Percentiles rank a stretch among this genome's conserved stretches.
Evolutionary conservation across 169 alveolate species (phyloP).

Genomic region (Plasmodium sp.): DNA sequence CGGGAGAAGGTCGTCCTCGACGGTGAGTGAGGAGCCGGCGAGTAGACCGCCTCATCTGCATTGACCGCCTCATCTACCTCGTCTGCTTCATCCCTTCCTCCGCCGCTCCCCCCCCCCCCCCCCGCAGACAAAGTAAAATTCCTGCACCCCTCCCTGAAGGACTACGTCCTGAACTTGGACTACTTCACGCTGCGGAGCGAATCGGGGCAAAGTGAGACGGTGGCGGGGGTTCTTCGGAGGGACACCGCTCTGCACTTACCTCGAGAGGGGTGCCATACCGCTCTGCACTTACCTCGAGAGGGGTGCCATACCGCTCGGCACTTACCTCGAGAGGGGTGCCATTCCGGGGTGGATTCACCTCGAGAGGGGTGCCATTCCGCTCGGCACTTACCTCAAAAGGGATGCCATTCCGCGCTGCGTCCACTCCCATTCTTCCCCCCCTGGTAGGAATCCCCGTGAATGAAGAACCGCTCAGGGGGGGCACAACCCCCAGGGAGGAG

Average conservation of each 20-base stretch:
- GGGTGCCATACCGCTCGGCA: background rate
- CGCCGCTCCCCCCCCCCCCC: background rate
- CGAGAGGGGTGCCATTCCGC: background rate
- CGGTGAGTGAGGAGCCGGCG: background rate
- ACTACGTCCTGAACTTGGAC: slow-evolving; percentile 34
- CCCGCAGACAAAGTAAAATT: slow-evolving; percentile 15
- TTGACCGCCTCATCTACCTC: background rate
- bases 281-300: no score
- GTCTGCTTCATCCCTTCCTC: background rate
- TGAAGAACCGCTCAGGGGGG: background rate
- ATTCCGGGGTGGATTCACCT: no score
- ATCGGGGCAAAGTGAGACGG: background rate
- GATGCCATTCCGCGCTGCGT: background rate
- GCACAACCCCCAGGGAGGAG: background rate
- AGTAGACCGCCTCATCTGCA: background rate
- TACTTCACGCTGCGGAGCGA: slow-evolving; percentile 1
- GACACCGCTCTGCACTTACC: no score
- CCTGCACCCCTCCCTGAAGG: slow-evolving; percentile 13
- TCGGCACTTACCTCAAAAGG: background rate
- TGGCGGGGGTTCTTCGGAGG: background rate
- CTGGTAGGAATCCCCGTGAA: slow-evolving; percentile 19
- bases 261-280: no score
- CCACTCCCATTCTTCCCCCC: background rate
- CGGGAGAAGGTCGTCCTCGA: background rate
- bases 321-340: no score